Evolutionary conservation across 306 rosid species (phyloP).

Genomic region (Begonia peltatifolia): DNA sequence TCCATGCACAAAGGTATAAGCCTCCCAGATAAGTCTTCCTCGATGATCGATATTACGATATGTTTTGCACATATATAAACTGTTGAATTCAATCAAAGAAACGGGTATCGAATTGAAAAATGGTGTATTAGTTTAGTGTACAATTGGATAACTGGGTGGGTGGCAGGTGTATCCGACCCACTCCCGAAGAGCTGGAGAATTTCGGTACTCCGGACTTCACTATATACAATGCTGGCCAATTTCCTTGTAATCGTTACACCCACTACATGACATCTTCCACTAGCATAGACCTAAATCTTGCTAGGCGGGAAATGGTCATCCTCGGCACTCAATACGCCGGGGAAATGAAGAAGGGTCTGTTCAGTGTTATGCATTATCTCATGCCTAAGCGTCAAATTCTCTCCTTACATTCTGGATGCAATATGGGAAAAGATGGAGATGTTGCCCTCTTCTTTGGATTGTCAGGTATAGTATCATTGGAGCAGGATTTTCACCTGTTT

Average conservation of each 20-base stretch:
- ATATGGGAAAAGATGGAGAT: slow-evolving; percentile 69
- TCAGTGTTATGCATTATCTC: slow-evolving; percentile 86
- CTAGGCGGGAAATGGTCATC: slow-evolving; percentile 90
- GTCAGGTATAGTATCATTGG: slow-evolving; percentile 43
- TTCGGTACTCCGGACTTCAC: slow-evolving; percentile 95
- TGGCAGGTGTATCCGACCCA: slow-evolving; percentile 92
- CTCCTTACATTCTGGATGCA: slow-evolving; percentile 90
- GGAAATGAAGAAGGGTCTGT: slow-evolving; percentile 94
- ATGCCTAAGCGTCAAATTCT: slow-evolving; percentile 75
- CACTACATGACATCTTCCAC: slow-evolving; percentile 97
- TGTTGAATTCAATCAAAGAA: neutral
- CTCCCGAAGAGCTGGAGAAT: slow-evolving; percentile 75
- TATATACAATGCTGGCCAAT: slow-evolving; percentile 85
- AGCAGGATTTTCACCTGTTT: slow-evolving; percentile 2
- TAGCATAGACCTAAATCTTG: slow-evolving; percentile 73
- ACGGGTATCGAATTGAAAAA: neutral
- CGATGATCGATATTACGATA: neutral
- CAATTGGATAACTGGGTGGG: slow-evolving; percentile 11
- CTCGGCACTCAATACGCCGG: slow-evolving; percentile 96
- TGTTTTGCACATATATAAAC: neutral
- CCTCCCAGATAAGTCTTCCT: slow-evolving; percentile 5
- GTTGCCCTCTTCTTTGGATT: slow-evolving; percentile 96
- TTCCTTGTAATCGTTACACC: slow-evolving; percentile 90
- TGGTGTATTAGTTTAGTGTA: slow-evolving; percentile 11
- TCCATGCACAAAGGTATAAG: slow-evolving; percentile 9